Percentiles rank a stretch among this genome's conserved stretches.
Conservation (phyloP, 352 stramenopile species). For the Pythium brassicae region DNA sequence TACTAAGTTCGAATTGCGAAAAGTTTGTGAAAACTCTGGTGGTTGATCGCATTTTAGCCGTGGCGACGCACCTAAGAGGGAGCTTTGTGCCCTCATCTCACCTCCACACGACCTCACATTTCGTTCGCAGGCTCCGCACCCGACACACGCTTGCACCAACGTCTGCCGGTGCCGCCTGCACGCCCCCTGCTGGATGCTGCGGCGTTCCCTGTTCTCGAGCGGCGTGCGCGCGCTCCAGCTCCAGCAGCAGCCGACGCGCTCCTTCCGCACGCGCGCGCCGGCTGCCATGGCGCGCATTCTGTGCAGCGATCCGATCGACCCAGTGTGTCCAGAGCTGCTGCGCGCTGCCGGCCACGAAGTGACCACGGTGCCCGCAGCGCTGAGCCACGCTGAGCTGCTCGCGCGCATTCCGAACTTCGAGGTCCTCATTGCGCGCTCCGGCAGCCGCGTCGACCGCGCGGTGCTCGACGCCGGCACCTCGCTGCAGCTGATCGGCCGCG, state of each 20-base stretch:
- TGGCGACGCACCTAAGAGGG: no score
- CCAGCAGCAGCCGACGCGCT: slow-evolving; percentile 7
- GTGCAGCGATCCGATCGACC: slow-evolving; percentile 85
- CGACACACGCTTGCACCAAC: no score
- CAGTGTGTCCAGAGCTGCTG: slow-evolving; percentile 76
- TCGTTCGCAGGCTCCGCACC: no score
- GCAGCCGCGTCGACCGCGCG: slow-evolving; percentile 68
- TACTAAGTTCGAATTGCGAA: no score
- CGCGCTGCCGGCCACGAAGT: slow-evolving; percentile 81
- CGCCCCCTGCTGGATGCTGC: slow-evolving; percentile 33
- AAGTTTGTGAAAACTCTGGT: no score
- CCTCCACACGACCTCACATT: no score
- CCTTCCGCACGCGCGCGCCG: slow-evolving; percentile 36
- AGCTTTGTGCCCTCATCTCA: no score
- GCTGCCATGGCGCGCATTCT: slow-evolving; percentile 78
- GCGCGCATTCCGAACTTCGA: slow-evolving; percentile 78
- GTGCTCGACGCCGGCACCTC: slow-evolving; percentile 54
- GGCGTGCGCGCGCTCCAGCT: slow-evolving; percentile 30
- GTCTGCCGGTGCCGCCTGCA: no score
- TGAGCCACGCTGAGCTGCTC: slow-evolving; percentile 66
- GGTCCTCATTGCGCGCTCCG: slow-evolving; percentile 85
- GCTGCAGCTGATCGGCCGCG: slow-evolving; percentile 86
- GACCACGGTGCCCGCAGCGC: slow-evolving; percentile 36
- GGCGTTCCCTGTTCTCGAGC: slow-evolving; percentile 30
- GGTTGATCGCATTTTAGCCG: no score